Evolutionary conservation across 2,329 filamentous ascomycete species (phyloP), one percentile per base, ranked within the genome.

Genomic region (Xylariaceae sp.): DNA sequence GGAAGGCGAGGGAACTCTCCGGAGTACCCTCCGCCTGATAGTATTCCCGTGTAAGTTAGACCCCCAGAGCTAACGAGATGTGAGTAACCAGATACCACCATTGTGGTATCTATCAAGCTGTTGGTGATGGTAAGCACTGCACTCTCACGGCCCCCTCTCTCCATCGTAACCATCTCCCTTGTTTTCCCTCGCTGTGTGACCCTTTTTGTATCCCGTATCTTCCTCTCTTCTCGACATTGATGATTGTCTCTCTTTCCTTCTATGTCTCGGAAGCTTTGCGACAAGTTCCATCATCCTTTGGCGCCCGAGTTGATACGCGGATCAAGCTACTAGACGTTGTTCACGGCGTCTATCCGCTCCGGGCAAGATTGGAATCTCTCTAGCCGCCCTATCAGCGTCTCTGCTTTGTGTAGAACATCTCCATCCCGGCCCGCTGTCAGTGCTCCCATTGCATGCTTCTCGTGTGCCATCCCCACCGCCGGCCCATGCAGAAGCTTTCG

Each of bases 261-360:
- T 22, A 25, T 34, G 16, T 34, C 37, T 32, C 49, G 42, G 45
- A 47, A 48, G 53, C 36, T 42, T 45, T 52, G 54, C 48, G 37
- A 55, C 55, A 54, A 52, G 48, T 46, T 40, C 47, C 52, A 45
- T 47, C 37, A 45, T 43, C 42, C 41, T 42, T 38, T 55, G 35
- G 48, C 48, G 48, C 53, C 46, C 20, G 49, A 46, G 29, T 40
- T 51, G 50, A 55, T 53, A 56, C 47, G 51, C 51, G 52, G 47
- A 56, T 48, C 56, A 50, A 60, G 65, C 63, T 58, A 60, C 66
- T 67, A 64, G 59, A 57, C 55, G 58, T 63, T 59, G 60, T 59
- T 54, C 60, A 53, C 50, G 64, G 72, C 72, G 72, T 71, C 67
- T 75, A 74, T 69, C 67, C 64, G 57, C 58, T 59, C 61, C 58